phyloP scores from a whole-genome alignment of 768 basidiomycete species.

The Amylocystis lapponica region DNA sequence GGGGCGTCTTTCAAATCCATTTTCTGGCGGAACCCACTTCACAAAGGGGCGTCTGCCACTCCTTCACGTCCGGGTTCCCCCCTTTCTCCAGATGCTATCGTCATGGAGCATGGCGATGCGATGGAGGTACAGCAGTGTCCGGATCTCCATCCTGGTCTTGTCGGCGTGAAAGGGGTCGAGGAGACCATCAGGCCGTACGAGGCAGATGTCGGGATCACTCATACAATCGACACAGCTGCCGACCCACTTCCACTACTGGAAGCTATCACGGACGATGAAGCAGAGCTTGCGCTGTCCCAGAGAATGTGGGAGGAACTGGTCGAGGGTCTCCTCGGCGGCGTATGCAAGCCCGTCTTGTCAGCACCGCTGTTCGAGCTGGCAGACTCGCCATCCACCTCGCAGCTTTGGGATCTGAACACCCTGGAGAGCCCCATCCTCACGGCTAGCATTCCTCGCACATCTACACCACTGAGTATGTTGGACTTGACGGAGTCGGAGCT shows the following conservation, averaged over 20 bases:
- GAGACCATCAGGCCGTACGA: slow-evolving; percentile 19
- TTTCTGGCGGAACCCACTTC: no score
- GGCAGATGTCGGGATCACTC: slow-evolving; percentile 16
- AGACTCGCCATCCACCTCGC: no score
- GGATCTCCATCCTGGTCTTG: slow-evolving; percentile 16
- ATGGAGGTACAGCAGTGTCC: slow-evolving; percentile 8
- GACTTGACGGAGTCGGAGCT: slow-evolving; percentile 42
- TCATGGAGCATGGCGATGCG: no score
- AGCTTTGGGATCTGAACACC: slow-evolving; percentile 17
- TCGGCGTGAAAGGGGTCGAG: slow-evolving; percentile 19
- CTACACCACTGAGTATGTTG: no score
- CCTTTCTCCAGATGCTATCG: no score
- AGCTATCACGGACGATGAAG: slow-evolving; percentile 26
- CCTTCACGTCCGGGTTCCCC: no score
- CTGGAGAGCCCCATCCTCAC: slow-evolving; percentile 12
- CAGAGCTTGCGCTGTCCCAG: slow-evolving; percentile 28
- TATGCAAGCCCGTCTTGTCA: slow-evolving; percentile 9
- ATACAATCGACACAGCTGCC: slow-evolving; percentile 4
- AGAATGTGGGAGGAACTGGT: slow-evolving; percentile 39
- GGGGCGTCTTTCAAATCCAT: slow-evolving; percentile 13
- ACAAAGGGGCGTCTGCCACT: no score
- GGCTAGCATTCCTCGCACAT: slow-evolving; percentile 9
- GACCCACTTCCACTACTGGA: neutral
- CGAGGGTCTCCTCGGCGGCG: slow-evolving; percentile 33
- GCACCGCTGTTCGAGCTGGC: no score